These are phyloP conservation scores for Alisma plantagoaquatica DNA, from an alignment of 106 monocot species.

Conservation along the genomic window DNA sequence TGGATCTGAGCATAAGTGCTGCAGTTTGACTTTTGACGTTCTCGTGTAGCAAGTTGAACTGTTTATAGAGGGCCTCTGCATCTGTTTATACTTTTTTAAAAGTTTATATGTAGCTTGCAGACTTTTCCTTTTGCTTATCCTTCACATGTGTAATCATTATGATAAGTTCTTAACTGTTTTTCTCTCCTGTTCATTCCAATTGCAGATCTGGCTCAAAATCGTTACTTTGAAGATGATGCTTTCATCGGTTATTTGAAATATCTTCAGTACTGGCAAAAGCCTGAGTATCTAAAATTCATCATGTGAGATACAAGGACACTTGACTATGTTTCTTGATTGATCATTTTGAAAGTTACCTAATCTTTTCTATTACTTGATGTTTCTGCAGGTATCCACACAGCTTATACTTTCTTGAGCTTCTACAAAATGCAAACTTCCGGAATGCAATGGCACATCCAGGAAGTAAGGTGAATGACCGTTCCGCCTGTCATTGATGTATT, in stretches of 20 bases:
- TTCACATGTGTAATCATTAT: constrained; percentile 2
- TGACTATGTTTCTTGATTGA: background rate
- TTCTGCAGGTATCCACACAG: constrained; percentile 93
- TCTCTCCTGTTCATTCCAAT: no score
- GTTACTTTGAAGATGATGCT: constrained; percentile 96
- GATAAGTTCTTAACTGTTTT: no score
- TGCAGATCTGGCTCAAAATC: constrained; percentile 90
- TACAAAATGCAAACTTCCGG: constrained; percentile 87
- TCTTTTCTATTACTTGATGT: background rate
- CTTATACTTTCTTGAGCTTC: constrained; percentile 97
- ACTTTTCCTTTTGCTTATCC: no score
- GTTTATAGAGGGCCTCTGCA: no score
- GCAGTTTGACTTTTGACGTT: no score
- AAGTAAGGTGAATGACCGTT: constrained; percentile 51
- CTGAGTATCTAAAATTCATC: constrained; percentile 89
- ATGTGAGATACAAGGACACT: no score
- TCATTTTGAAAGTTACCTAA: background rate
- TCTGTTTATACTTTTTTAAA: no score
- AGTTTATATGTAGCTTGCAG: no score
- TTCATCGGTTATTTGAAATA: constrained; percentile 98
- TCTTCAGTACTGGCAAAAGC: constrained; percentile 85
- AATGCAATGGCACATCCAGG: constrained; percentile 99
- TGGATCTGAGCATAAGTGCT: no score
- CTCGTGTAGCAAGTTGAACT: no score
- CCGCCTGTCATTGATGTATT: no score